Evolutionary conservation across 2,329 filamentous ascomycete genomes (phyloP).

Genomic region (Fusarium sp.): DNA sequence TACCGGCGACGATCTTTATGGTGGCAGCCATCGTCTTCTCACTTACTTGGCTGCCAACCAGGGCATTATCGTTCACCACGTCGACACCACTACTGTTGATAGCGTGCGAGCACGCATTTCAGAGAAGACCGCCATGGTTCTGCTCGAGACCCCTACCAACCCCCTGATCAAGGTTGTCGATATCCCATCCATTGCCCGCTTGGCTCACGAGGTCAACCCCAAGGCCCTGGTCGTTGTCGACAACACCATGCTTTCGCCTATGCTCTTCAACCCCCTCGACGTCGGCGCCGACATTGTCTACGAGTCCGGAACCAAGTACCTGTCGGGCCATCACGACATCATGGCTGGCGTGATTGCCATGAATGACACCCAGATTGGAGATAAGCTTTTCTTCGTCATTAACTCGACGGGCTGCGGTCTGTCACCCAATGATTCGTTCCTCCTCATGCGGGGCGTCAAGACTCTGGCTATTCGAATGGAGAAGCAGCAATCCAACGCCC

Average conservation of each 20-base stretch:
- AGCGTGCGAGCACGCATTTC: conserved; percentile 76
- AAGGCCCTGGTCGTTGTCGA: conserved; percentile 90
- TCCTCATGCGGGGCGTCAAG: conserved; percentile 95
- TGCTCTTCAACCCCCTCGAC: conserved; percentile 93
- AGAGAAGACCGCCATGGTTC: conserved; percentile 91
- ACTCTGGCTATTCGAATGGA: conserved; percentile 98
- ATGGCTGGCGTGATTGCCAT: conserved; percentile 98
- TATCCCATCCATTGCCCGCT: conserved; percentile 80
- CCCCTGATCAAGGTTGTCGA: conserved; percentile 98
- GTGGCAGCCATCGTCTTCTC: conserved; percentile 91
- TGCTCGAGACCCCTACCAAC: conserved; percentile 97
- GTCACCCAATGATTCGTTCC: conserved; percentile 94
- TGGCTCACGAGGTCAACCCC: conserved; percentile 82
- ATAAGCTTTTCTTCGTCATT: conserved; percentile 96
- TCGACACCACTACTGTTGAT: conserved; percentile 88
- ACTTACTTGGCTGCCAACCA: conserved; percentile 92
- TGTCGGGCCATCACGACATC: conserved; percentile 97
- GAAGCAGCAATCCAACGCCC: conserved; percentile 94
- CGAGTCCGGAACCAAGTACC: conserved; percentile 97
- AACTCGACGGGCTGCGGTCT: conserved; percentile 96
- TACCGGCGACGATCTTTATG: conserved; percentile 96
- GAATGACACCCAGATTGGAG: conserved; percentile 83
- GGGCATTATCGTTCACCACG: conserved; percentile 93
- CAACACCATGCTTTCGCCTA: conserved; percentile 98
- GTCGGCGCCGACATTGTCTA: conserved; percentile 96